Evolutionary conservation across 495 filamentous ascomycete genomes (phyloP).

Genomic region (Rhizodiscina lignyota): DNA sequence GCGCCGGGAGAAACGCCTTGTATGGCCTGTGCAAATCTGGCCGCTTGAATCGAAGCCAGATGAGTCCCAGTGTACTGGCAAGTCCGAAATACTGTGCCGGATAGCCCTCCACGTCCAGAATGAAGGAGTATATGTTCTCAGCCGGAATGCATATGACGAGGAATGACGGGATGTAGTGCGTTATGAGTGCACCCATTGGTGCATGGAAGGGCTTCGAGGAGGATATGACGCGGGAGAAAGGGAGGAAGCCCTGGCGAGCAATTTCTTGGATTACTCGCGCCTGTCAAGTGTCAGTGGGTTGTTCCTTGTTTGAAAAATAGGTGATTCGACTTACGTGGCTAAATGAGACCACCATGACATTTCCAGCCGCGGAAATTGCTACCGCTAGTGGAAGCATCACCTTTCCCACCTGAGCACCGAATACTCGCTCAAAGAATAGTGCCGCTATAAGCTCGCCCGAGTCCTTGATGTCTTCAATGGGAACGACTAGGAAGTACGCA

Average conservation of each 20-base stretch:
- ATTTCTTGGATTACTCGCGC: slow-evolving; percentile 55
- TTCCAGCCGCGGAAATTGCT: slow-evolving; percentile 50
- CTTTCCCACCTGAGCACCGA: slow-evolving; percentile 26
- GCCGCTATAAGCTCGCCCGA: slow-evolving; percentile 7
- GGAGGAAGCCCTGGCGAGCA: slow-evolving; percentile 52
- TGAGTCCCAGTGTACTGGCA: slow-evolving; percentile 39
- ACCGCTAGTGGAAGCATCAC: slow-evolving; percentile 45
- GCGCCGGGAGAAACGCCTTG: slow-evolving; percentile 44
- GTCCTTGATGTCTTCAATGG: slow-evolving; percentile 5
- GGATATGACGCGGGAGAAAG: slow-evolving; percentile 42
- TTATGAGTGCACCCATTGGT: slow-evolving; percentile 47
- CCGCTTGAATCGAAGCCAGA: slow-evolving; percentile 43
- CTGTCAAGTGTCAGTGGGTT: slow-evolving; percentile 20
- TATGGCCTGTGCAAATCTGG: slow-evolving; percentile 50
- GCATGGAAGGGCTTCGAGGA: slow-evolving; percentile 52
- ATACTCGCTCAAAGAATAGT: slow-evolving; percentile 10
- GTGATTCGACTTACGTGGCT: slow-evolving; percentile 1
- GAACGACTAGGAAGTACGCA: slow-evolving; percentile 16
- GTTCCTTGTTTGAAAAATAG: background rate
- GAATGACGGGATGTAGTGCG: slow-evolving; percentile 51
- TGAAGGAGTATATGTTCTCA: slow-evolving; percentile 55
- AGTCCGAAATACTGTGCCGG: slow-evolving; percentile 44
- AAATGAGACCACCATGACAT: slow-evolving; percentile 67
- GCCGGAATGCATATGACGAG: slow-evolving; percentile 47
- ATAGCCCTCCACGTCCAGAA: slow-evolving; percentile 57